phyloP scores from a whole-genome alignment of 495 filamentous ascomycete species.

The Trichoderma virens region DNA sequence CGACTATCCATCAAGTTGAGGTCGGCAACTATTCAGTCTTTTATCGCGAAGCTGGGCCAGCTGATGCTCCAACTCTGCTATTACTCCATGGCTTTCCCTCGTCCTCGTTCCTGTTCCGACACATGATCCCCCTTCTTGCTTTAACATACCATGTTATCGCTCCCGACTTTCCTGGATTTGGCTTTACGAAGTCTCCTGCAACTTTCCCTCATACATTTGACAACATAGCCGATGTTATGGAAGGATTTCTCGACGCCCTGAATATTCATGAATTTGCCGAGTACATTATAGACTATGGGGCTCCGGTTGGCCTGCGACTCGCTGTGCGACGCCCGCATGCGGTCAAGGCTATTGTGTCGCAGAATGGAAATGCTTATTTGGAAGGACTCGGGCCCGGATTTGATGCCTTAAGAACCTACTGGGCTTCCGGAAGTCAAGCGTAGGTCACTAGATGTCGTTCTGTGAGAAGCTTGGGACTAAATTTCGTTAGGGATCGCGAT shows the following conservation, averaged over 20 bases:
- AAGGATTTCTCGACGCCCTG: slow-evolving; percentile 39
- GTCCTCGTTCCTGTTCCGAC: slow-evolving; percentile 54
- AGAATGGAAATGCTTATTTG: slow-evolving; percentile 58
- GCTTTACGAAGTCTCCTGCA: slow-evolving; percentile 44
- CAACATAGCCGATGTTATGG: slow-evolving; percentile 38
- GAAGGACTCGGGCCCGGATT: slow-evolving; percentile 42
- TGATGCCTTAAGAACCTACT: slow-evolving; percentile 36
- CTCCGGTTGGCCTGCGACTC: slow-evolving; percentile 47
- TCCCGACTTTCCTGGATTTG: slow-evolving; percentile 56
- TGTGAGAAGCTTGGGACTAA: background rate
- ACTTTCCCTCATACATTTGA: slow-evolving; percentile 41
- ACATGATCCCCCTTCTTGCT: slow-evolving; percentile 52
- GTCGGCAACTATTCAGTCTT: slow-evolving; percentile 43
- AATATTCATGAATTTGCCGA: slow-evolving; percentile 41
- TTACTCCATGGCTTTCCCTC: slow-evolving; percentile 59
- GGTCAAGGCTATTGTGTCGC: slow-evolving; percentile 48
- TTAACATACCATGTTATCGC: slow-evolving; percentile 45
- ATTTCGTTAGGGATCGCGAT: slow-evolving; percentile 26
- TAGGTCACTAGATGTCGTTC: background rate
- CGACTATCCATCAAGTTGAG: background rate
- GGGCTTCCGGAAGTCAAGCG: slow-evolving; percentile 32
- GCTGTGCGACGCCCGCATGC: slow-evolving; percentile 40
- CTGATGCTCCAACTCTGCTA: slow-evolving; percentile 40
- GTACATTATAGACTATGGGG: slow-evolving; percentile 63
- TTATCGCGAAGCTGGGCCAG: slow-evolving; percentile 42